Evolutionary conservation across 2,329 filamentous ascomycete genomes (phyloP), one percentile per base, ranked within the genome.

Genomic region (Alternaria arbusti): DNA sequence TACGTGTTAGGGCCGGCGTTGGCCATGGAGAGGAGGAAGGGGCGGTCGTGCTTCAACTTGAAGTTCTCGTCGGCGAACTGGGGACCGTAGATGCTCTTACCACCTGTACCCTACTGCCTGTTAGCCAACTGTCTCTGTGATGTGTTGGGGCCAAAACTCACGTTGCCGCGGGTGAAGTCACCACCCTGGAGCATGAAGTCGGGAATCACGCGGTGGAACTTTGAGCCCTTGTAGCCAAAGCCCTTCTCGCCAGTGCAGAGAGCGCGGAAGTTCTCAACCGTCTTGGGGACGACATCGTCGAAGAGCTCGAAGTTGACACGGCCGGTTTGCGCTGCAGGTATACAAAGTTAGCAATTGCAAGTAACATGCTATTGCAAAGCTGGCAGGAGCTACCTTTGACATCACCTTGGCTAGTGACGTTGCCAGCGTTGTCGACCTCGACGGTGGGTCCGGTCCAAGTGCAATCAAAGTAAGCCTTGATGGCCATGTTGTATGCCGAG

Each of bases 31-130:
- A 97, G 88, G 74, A 94, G 87, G 85, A 90, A 92, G 68, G 91
- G 90, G 75, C 86, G 84, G 82, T 82, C 83, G 89, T 97, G 94
- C 86, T 88, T 89, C 72, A 86, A 79, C 67, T 83, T 79, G 87
- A 97, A 96, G 90, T 96, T 97, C 90, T 97, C 93, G 81, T 97
- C 93, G 77, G 89, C 84, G 80, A 97, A 97, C 88, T 95, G 96
- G 84, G 96, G 92, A 76, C 93, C 93, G 83, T 96, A 97, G 88
- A 97, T 97, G 82, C 92, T 96, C 85, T 91, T 92, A 84, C 93
- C 93, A 85, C 93, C 93, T 63, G 93, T 95, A 79, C 93, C 93
- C 93, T 96, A 68, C 20, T 43, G 17, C 20, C 3, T 54, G 70
- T 78, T 55, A 77, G 70, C 63, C 23, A 58, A 30, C 43, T 63